These are phyloP conservation scores for Blepharisma japonicum DNA, from an alignment of 73 alveolate species.

Conservation along the genomic window DNA sequence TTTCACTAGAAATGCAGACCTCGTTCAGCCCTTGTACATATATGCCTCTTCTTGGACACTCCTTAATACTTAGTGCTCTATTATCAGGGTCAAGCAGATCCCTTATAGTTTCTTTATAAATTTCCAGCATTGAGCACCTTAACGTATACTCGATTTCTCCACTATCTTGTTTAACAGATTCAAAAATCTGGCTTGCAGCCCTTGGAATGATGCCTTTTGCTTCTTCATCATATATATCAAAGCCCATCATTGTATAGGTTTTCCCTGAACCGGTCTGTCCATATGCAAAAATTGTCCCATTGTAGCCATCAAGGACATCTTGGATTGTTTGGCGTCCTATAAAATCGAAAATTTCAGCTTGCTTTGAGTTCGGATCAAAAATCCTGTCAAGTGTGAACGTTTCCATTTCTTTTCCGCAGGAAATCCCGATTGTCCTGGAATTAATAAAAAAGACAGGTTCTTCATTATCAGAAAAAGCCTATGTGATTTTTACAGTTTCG, in stretches of 20 bases:
- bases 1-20: constrained; percentile 74
- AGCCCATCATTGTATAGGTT: constrained; percentile 95
- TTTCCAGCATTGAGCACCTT: constrained; percentile 86
- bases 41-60: constrained; percentile 91
- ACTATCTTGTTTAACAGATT: constrained; percentile 56
- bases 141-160: constrained; percentile 68
- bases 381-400: constrained; percentile 55
- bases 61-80: constrained; percentile 79
- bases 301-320: constrained; percentile 92
- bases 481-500: not conserved
- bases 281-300: constrained; percentile 94
- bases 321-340: constrained; percentile 78
- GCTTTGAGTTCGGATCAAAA: constrained; percentile 43
- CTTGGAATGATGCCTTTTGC: constrained; percentile 82
- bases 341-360: constrained; percentile 56
- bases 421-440: constrained; percentile 37
- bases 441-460: not conserved
- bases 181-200: constrained; percentile 74
- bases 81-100: constrained; percentile 89
- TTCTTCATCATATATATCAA: constrained; percentile 49
- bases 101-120: constrained; percentile 81
- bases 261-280: constrained; percentile 98
- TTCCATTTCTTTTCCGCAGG: constrained; percentile 26
- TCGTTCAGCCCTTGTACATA: constrained; percentile 94
- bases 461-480: not conserved